These are phyloP conservation scores for Fusarium sp. DNA, from an alignment of 2,329 filamentous ascomycete species.

Conservation along the genomic window DNA sequence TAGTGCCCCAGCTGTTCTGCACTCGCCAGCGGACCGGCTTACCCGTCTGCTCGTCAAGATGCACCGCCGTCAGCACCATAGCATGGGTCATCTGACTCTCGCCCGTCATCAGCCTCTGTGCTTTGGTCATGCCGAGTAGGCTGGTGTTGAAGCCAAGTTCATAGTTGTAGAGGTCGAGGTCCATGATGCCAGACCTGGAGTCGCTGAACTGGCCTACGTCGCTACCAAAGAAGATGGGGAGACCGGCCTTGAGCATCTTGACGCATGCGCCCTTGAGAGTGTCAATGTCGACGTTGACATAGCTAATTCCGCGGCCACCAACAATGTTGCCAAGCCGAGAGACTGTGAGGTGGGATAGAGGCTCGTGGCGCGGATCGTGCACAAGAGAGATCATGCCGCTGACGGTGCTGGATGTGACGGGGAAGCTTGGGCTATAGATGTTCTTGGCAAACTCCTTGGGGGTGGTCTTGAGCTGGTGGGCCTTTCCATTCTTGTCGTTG, in stretches of 20 bases:
- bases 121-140: slow-evolving; percentile 81
- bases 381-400: slow-evolving; percentile 82
- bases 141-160: slow-evolving; percentile 84
- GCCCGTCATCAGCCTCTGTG: slow-evolving; percentile 76
- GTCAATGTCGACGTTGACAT: slow-evolving; percentile 83
- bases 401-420: slow-evolving; percentile 71
- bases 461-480: slow-evolving; percentile 72
- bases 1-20: slow-evolving; percentile 85
- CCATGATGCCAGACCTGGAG: slow-evolving; percentile 78
- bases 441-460: slow-evolving; percentile 79
- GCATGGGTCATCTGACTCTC: slow-evolving; percentile 91
- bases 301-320: slow-evolving; percentile 79
- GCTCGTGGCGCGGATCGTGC: slow-evolving; percentile 84
- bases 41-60: slow-evolving; percentile 73
- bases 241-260: slow-evolving; percentile 80
- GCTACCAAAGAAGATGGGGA: slow-evolving; percentile 89
- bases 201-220: slow-evolving; percentile 89
- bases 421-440: slow-evolving; percentile 70
- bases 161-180: slow-evolving; percentile 81
- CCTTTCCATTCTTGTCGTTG: slow-evolving; percentile 75
- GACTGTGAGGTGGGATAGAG: slow-evolving; percentile 79
- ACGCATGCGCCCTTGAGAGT: slow-evolving; percentile 80
- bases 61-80: slow-evolving; percentile 90
- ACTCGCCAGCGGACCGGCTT: slow-evolving; percentile 83
- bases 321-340: slow-evolving; percentile 84